A percentile compares a stretch with the other conserved stretches of the same genome.
Evolutionary conservation across 73 alveolate genomes (phyloP).

Genomic region (Paramecium tetraurelia): DNA sequence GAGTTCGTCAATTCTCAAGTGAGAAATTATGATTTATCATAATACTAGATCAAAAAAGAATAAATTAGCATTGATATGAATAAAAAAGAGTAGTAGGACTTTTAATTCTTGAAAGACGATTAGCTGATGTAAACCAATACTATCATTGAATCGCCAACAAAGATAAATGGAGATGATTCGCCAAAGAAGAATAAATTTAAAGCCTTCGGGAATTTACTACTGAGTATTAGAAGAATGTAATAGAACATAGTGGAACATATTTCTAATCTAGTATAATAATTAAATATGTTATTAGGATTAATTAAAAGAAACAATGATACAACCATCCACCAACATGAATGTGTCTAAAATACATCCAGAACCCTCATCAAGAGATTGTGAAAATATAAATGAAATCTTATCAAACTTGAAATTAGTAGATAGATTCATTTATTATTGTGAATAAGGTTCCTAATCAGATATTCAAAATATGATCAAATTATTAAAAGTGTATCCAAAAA

Average conservation of each 20-base stretch:
- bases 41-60: background rate
- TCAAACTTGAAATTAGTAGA: background rate
- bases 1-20: background rate
- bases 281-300: background rate
- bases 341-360: background rate
- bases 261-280: background rate
- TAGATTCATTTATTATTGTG: background rate
- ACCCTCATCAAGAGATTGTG: background rate
- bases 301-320: background rate
- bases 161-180: background rate
- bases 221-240: background rate
- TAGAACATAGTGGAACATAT: background rate
- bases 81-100: background rate
- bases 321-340: background rate
- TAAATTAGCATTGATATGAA: background rate
- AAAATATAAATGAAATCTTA: background rate
- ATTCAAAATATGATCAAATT: background rate
- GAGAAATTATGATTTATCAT: background rate
- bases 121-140: background rate
- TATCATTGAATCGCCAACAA: background rate
- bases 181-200: background rate
- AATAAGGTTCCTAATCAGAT: background rate
- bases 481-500: conserved; percentile 2
- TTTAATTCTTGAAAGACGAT: background rate
- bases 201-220: conserved; percentile 12